Evolutionary conservation across 2,329 filamentous ascomycete genomes (phyloP).

Genomic region (Cyanodermella asteris): DNA sequence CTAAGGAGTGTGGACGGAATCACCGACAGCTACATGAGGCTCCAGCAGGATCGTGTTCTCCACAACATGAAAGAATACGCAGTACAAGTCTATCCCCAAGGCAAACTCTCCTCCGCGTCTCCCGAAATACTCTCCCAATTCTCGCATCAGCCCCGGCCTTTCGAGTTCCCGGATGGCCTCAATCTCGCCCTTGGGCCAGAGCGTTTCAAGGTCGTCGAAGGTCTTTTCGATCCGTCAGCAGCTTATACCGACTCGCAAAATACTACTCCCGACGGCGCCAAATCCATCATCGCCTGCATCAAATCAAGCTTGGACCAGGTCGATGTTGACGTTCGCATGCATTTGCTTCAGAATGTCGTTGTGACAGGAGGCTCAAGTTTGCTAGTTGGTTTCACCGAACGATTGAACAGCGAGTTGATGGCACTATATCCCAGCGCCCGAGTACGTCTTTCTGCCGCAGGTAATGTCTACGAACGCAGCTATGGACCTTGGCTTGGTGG

Average conservation of each 20-base stretch:
- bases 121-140: no score
- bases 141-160: conserved; percentile 54
- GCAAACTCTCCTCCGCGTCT: conserved; percentile 58
- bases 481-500: conserved; percentile 94
- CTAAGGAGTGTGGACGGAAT: conserved; percentile 46
- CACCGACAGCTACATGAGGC: conserved; percentile 48
- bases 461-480: conserved; percentile 66
- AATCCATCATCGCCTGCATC: conserved; percentile 70
- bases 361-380: conserved; percentile 76
- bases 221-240: conserved; percentile 71
- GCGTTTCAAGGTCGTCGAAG: conserved; percentile 67
- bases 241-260: conserved; percentile 34
- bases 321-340: conserved; percentile 70
- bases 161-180: conserved; percentile 91
- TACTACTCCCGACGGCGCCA: conserved; percentile 39
- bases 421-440: conserved; percentile 64
- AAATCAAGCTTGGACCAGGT: conserved; percentile 55
- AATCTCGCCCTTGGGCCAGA: conserved; percentile 89
- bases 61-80: conserved; percentile 97
- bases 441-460: conserved; percentile 73
- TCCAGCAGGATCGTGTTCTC: conserved; percentile 81
- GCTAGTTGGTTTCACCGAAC: conserved; percentile 78
- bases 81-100: conserved; percentile 64
- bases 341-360: conserved; percentile 72
- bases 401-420: conserved; percentile 65